phyloP scores from a whole-genome alignment of 768 basidiomycete species.

The Psilocybe sp. region DNA sequence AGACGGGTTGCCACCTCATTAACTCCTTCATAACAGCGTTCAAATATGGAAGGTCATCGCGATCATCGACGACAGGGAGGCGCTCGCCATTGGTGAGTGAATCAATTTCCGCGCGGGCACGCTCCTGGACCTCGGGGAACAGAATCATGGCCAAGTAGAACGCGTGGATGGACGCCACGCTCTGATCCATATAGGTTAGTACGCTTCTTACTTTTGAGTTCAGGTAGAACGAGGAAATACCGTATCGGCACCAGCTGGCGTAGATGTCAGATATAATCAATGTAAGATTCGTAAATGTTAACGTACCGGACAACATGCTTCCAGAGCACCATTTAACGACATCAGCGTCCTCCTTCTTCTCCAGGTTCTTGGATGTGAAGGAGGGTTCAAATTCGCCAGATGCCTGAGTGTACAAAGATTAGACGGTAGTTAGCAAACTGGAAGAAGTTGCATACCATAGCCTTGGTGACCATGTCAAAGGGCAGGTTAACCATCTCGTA shows the following conservation, averaged over 20 bases:
- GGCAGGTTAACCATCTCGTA: constrained; percentile 35
- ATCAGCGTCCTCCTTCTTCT: constrained; percentile 20
- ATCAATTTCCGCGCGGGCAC: constrained; percentile 36
- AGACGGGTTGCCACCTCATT: constrained; percentile 28
- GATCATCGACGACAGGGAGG: constrained; percentile 32
- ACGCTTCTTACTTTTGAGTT: background rate
- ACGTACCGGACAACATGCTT: constrained; percentile 22
- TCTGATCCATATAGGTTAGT: constrained; percentile 9
- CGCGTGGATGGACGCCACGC: constrained; percentile 26
- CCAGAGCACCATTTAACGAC: constrained; percentile 22
- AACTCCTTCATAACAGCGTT: constrained; percentile 33
- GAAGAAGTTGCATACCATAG: constrained; percentile 25
- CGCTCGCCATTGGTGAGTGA: constrained; percentile 26
- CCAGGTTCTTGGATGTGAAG: constrained; percentile 16
- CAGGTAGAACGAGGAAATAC: constrained; percentile 4
- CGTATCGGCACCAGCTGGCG: constrained; percentile 29
- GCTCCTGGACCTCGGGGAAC: constrained; percentile 30
- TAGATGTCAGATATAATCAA: background rate
- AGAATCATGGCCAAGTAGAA: constrained; percentile 35
- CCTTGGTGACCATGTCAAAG: constrained; percentile 29
- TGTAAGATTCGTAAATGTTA: no score
- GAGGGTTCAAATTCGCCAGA: constrained; percentile 14
- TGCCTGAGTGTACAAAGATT: constrained; percentile 4
- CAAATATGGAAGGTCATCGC: constrained; percentile 28
- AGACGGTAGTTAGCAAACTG: no score